Evolutionary conservation across 2,329 filamentous ascomycete species (phyloP).

Genomic region (Pseudogymnoascus sp.): DNA sequence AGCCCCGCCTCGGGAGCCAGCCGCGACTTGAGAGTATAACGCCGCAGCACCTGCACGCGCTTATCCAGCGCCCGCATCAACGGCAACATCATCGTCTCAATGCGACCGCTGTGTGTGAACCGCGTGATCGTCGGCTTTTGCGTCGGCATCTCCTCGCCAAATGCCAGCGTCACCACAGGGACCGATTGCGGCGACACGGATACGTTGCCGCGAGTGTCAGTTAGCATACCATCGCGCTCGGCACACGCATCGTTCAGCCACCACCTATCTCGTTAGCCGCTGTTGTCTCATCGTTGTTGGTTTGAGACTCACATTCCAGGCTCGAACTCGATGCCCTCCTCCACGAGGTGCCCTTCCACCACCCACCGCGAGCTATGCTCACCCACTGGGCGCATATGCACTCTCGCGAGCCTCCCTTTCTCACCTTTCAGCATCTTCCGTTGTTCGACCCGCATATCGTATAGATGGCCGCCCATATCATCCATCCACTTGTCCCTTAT

Average conservation of each 20-base stretch:
- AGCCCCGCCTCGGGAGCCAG: slow-evolving; percentile 44
- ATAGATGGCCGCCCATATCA: slow-evolving; percentile 15
- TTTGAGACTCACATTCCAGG: slow-evolving; percentile 38
- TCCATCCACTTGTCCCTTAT: slow-evolving; percentile 18
- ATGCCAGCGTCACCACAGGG: slow-evolving; percentile 41
- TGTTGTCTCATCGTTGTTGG: background rate
- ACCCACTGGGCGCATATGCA: background rate
- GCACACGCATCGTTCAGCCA: slow-evolving; percentile 50
- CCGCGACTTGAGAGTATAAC: slow-evolving; percentile 40
- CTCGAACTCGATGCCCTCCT: slow-evolving; percentile 24
- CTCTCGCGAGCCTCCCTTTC: slow-evolving; percentile 10
- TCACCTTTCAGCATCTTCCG: slow-evolving; percentile 14
- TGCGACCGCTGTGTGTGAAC: slow-evolving; percentile 38
- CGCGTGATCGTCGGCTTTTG: slow-evolving; percentile 27
- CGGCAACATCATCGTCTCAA: slow-evolving; percentile 39
- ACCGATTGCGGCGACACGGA: slow-evolving; percentile 38
- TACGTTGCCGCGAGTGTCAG: slow-evolving; percentile 34
- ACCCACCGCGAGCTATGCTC: slow-evolving; percentile 4
- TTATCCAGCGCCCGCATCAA: slow-evolving; percentile 42
- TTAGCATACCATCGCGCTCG: slow-evolving; percentile 45
- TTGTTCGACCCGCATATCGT: slow-evolving; percentile 16
- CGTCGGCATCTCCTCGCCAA: slow-evolving; percentile 40
- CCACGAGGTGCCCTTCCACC: slow-evolving; percentile 8
- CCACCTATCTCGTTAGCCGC: slow-evolving; percentile 37
- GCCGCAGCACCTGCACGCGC: slow-evolving; percentile 44